A percentile compares a stretch with the other conserved stretches of the same genome.
Evolutionary conservation across 129 eudicot genomes (phyloP).

Genomic region (Logfia minima): DNA sequence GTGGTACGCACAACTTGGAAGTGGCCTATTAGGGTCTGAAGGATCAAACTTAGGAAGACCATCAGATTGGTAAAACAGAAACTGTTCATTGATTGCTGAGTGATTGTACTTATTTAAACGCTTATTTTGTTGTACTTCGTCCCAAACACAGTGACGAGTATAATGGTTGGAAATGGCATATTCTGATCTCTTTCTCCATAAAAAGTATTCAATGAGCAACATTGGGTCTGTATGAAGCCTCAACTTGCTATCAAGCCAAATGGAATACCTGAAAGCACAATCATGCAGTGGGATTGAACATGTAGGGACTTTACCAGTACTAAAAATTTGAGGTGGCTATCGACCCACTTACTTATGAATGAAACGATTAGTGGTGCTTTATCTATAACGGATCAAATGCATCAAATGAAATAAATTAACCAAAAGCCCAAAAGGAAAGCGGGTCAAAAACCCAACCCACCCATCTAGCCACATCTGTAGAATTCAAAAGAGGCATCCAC

Average conservation of each 20-base stretch:
- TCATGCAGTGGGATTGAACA: background rate
- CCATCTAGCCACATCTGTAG: background rate
- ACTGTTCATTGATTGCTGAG: conserved; percentile 91
- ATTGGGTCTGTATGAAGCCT: conserved; percentile 86
- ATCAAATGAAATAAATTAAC: background rate
- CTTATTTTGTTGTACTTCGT: conserved; percentile 95
- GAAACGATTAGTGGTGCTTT: background rate
- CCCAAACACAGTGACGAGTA: conserved; percentile 97
- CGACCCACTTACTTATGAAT: background rate
- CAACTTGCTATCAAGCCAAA: conserved; percentile 98
- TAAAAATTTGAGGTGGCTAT: background rate
- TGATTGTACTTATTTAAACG: conserved; percentile 92
- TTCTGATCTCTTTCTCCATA: conserved; percentile 80
- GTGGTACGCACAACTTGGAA: conserved; percentile 89
- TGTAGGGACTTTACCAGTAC: background rate
- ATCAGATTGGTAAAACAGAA: conserved; percentile 76
- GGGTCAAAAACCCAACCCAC: background rate
- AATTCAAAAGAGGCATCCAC: background rate
- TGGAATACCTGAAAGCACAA: conserved; percentile 65
- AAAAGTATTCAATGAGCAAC: conserved; percentile 75
- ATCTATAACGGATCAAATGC: background rate
- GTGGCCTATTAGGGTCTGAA: conserved; percentile 71
- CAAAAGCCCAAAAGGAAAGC: background rate
- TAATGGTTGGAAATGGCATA: conserved; percentile 93
- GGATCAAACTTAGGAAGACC: conserved; percentile 84